Percentiles rank a stretch among this genome's conserved stretches.
phyloP scores from a whole-genome alignment of 768 basidiomycete species.

The Calocybe indica region DNA sequence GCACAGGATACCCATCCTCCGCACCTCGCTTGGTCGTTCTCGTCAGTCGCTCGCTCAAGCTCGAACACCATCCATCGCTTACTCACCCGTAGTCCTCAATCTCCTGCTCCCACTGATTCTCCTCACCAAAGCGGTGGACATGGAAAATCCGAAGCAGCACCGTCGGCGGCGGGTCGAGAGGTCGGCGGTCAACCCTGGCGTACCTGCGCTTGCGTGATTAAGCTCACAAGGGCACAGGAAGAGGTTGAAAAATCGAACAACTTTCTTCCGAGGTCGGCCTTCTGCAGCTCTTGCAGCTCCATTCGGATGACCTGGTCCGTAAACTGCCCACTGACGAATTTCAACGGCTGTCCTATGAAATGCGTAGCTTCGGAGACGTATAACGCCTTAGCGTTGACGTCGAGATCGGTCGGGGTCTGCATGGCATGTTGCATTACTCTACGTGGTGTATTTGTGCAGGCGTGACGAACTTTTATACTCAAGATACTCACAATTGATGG shows the following conservation, averaged over 20 bases:
- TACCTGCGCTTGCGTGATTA: constrained; percentile 32
- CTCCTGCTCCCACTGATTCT: constrained; percentile 39
- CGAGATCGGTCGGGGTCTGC: no score
- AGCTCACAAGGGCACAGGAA: constrained; percentile 3
- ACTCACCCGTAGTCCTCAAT: constrained; percentile 43
- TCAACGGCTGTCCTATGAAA: constrained; percentile 45
- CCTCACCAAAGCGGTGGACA: constrained; percentile 32
- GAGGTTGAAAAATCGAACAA: constrained; percentile 15
- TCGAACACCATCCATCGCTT: constrained; percentile 4
- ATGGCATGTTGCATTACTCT: no score
- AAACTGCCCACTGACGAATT: constrained; percentile 56
- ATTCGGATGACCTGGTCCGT: constrained; percentile 50
- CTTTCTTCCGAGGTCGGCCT: constrained; percentile 67
- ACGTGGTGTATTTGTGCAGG: no score
- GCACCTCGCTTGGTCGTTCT: constrained; percentile 34
- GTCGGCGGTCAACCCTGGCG: constrained; percentile 55
- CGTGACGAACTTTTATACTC: no score
- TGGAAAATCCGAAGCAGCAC: constrained; percentile 46
- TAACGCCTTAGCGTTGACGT: no score
- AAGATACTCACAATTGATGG: no score
- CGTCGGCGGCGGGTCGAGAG: constrained; percentile 61
- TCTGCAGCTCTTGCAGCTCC: constrained; percentile 54
- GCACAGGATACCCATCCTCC: constrained; percentile 58
- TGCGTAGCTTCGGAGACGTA: constrained; percentile 6
- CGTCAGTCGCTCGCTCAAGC: constrained; percentile 3